Percentiles rank a stretch among this genome's conserved stretches.
Conservation (phyloP, 305 asterid species). For the Solanum chacoense region DNA sequence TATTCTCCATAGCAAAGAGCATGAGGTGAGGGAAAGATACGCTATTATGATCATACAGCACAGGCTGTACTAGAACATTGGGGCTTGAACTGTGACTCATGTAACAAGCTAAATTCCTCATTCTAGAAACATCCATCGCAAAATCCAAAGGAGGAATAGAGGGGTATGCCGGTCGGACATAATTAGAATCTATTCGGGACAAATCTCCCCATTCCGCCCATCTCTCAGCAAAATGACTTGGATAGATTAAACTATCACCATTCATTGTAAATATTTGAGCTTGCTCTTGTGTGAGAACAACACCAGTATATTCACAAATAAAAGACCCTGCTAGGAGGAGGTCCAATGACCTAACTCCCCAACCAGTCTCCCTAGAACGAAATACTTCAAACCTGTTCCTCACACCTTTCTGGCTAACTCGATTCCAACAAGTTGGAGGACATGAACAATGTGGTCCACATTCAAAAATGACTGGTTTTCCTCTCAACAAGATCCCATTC, state of each 20-base stretch:
- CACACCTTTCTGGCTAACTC: conserved; percentile 76
- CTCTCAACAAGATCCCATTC: conserved; percentile 59
- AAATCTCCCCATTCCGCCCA: conserved; percentile 29
- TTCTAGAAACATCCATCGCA: conserved; percentile 23
- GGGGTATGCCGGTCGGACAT: conserved; percentile 15
- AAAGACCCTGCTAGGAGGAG: conserved; percentile 80
- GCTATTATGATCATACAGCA: conserved; percentile 69
- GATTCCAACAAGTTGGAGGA: conserved; percentile 67
- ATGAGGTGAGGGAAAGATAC: conserved; percentile 34
- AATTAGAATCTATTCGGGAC: conserved; percentile 14
- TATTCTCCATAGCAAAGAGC: conserved; percentile 25
- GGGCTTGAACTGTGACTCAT: conserved; percentile 24
- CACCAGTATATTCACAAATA: conserved; percentile 84
- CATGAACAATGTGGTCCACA: conserved; percentile 85
- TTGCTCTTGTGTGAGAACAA: conserved; percentile 73
- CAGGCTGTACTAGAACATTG: conserved; percentile 55
- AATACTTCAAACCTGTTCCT: conserved; percentile 72
- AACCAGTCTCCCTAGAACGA: conserved; percentile 78
- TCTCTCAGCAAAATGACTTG: conserved; percentile 15
- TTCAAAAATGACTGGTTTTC: conserved; percentile 81
- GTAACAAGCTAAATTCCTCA: conserved; percentile 26
- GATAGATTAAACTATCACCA: conserved; percentile 21
- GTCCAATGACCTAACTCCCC: conserved; percentile 92
- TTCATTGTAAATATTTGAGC: conserved; percentile 34
- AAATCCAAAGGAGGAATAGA: conserved; percentile 20